These are phyloP conservation scores for Pyrus pyrifolia DNA, from an alignment of 306 rosid species.

Conservation along the genomic window DNA sequence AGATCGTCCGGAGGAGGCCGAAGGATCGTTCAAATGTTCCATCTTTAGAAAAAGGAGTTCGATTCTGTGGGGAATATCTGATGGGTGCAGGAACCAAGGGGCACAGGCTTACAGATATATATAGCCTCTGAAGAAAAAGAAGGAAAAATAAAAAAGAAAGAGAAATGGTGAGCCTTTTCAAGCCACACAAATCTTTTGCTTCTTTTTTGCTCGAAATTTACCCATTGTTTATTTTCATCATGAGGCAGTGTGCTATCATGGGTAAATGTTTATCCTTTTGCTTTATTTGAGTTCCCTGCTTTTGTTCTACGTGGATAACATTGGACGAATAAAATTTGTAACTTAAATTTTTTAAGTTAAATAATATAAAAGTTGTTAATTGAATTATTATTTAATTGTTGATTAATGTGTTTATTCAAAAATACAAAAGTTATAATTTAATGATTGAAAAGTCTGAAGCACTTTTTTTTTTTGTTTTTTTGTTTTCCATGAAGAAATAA, in stretches of 20 bases:
- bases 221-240: background rate
- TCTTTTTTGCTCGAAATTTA: background rate
- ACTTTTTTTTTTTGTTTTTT: too few relatives aligned
- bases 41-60: background rate
- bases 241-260: conserved; percentile 4
- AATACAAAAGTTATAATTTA: too few relatives aligned
- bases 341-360: too few relatives aligned
- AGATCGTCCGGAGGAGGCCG: too few relatives aligned
- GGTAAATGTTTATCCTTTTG: background rate
- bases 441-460: too few relatives aligned
- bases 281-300: background rate
- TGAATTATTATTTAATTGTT: too few relatives aligned
- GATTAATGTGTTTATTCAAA: too few relatives aligned
- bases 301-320: accelerated
- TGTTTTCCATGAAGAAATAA: too few relatives aligned
- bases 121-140: background rate
- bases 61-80: conserved; percentile 11
- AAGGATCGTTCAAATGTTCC: too few relatives aligned
- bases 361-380: too few relatives aligned
- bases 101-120: background rate
- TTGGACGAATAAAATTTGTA: too few relatives aligned
- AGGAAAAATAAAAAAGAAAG: too few relatives aligned
- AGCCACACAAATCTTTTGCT: background rate
- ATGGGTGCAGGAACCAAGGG: background rate
- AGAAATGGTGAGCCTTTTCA: background rate